Percentiles rank a stretch among this genome's conserved stretches.
Evolutionary conservation across 2,329 filamentous ascomycete genomes (phyloP).

Genomic region (Hortaea werneckii): DNA sequence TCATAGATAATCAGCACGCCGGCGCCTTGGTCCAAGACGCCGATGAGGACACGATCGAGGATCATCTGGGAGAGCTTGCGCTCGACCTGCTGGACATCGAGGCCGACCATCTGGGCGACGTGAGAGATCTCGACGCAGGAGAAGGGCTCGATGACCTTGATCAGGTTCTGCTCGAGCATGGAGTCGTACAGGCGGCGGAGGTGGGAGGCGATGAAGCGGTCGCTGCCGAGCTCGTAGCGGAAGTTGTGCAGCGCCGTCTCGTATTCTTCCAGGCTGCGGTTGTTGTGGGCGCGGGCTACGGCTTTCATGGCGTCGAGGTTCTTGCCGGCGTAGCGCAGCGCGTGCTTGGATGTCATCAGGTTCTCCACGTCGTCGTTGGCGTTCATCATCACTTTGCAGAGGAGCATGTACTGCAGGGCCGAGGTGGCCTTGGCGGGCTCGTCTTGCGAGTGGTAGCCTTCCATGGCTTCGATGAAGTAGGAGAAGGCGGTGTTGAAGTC

Average conservation of each 20-base stretch:
- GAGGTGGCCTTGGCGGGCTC: slow-evolving; percentile 85
- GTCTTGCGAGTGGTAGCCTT: slow-evolving; percentile 91
- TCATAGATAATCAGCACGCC: slow-evolving; percentile 96
- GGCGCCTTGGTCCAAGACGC: slow-evolving; percentile 93
- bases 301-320: slow-evolving; percentile 99
- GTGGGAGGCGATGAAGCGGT: slow-evolving; percentile 94
- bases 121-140: slow-evolving; percentile 93
- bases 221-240: slow-evolving; percentile 85
- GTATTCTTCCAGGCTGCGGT: slow-evolving; percentile 94
- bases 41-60: slow-evolving; percentile 95
- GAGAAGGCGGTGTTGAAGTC: slow-evolving; percentile 99
- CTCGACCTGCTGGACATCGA: slow-evolving; percentile 95
- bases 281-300: slow-evolving; percentile 87
- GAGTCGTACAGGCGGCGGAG: slow-evolving; percentile 91
- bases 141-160: slow-evolving; percentile 99
- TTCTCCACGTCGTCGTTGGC: slow-evolving; percentile 83
- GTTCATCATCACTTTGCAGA: slow-evolving; percentile 99
- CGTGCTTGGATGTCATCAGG: slow-evolving; percentile 91
- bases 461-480: slow-evolving; percentile 98
- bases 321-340: slow-evolving; percentile 88
- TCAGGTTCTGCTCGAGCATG: slow-evolving; percentile 98
- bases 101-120: slow-evolving; percentile 92
- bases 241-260: slow-evolving; percentile 85
- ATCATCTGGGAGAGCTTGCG: slow-evolving; percentile 99
- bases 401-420: slow-evolving; percentile 95